These are phyloP conservation scores for Arthrinium phaeospermum DNA, from an alignment of 2,329 filamentous ascomycete genomes.

Conservation along the genomic window DNA sequence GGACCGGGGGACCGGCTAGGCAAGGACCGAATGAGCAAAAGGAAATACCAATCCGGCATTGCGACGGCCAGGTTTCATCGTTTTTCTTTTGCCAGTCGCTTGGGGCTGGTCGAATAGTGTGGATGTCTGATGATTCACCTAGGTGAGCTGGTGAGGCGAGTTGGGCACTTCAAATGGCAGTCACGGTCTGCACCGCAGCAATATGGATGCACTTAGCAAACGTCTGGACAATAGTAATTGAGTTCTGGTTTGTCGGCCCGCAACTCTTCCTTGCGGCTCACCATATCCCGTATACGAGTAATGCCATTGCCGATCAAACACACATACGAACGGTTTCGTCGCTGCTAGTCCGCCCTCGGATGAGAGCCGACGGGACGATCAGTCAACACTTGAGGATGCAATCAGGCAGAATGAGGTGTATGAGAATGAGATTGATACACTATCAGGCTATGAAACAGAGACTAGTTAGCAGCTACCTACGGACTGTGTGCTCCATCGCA, in stretches of 20 bases:
- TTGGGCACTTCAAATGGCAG: neutral
- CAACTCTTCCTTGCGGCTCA: neutral
- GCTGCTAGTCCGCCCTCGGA: neutral
- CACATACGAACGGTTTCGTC: neutral
- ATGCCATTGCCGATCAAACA: neutral
- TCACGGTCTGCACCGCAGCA: neutral
- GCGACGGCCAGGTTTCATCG: neutral
- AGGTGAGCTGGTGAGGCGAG: neutral
- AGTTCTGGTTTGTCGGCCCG: neutral
- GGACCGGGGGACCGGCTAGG: neutral
- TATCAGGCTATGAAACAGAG: conserved; percentile 2
- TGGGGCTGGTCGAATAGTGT: neutral
- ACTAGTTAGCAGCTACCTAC: neutral
- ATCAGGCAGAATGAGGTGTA: neutral
- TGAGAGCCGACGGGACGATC: neutral
- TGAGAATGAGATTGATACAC: conserved; percentile 2
- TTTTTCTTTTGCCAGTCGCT: neutral
- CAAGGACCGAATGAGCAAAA: neutral
- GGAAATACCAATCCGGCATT: neutral
- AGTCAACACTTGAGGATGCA: neutral
- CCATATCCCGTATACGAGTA: neutral
- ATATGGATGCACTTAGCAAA: too few species aligned
- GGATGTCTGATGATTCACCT: neutral
- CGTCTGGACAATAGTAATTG: neutral
- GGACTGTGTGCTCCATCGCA: neutral